These are phyloP conservation scores for Verticillium longisporum DNA, from an alignment of 2,329 filamentous ascomycete genomes.

Conservation along the genomic window DNA sequence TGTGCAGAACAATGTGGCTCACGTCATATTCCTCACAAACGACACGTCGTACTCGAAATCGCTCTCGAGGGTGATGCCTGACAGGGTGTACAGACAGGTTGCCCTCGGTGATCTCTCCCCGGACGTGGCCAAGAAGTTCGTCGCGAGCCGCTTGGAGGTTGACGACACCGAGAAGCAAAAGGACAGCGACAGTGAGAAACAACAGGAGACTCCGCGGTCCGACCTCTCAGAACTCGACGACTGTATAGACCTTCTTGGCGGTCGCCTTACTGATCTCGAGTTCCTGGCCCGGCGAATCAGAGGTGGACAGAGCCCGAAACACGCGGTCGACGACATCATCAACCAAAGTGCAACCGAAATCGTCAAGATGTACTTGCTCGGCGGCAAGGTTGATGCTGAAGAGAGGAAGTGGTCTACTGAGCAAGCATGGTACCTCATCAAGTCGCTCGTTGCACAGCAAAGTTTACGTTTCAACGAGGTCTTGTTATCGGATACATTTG, in stretches of 20 bases:
- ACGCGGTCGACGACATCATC: slow-evolving; percentile 82
- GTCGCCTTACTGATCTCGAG: slow-evolving; percentile 90
- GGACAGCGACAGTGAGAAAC: slow-evolving; percentile 13
- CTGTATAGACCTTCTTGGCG: slow-evolving; percentile 77
- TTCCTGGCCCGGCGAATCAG: slow-evolving; percentile 87
- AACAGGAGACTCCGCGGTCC: slow-evolving; percentile 14
- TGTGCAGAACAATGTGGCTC: slow-evolving; percentile 81
- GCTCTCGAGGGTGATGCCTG: slow-evolving; percentile 78
- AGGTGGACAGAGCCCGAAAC: slow-evolving; percentile 72
- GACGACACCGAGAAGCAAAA: slow-evolving; percentile 19
- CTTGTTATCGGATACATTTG: slow-evolving; percentile 69
- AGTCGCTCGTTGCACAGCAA: slow-evolving; percentile 62
- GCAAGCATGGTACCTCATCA: slow-evolving; percentile 88
- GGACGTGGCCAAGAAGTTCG: slow-evolving; percentile 80
- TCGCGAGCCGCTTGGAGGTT: slow-evolving; percentile 71
- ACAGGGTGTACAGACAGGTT: slow-evolving; percentile 83
- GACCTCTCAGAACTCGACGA: slow-evolving; percentile 68
- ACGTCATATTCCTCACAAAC: slow-evolving; percentile 89
- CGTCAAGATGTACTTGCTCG: slow-evolving; percentile 83
- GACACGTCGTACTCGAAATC: slow-evolving; percentile 86
- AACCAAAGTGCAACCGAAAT: slow-evolving; percentile 86
- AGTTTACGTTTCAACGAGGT: slow-evolving; percentile 79
- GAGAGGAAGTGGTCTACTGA: slow-evolving; percentile 68
- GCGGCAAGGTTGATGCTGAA: slow-evolving; percentile 37
- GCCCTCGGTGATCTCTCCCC: slow-evolving; percentile 80